Conservation (phyloP, 192 early-diverging fungal species). For the Mortierella antarctica region DNA sequence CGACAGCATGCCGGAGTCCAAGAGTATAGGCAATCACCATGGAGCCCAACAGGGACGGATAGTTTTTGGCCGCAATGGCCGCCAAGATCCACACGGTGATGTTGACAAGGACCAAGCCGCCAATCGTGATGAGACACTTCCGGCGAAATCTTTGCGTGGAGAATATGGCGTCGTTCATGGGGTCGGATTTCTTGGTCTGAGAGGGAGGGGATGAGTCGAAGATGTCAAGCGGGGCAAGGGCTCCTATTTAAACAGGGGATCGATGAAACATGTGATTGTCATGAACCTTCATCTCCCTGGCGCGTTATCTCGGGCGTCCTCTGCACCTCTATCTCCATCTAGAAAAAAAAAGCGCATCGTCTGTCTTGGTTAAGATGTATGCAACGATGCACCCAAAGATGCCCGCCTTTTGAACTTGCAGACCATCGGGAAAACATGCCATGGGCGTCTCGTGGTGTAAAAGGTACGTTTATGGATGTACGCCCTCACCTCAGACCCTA, state of each 20-base stretch:
- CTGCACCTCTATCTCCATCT: too few species aligned
- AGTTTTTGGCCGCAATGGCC: constrained; percentile 37
- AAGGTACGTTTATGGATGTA: too few species aligned
- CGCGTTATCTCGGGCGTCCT: too few species aligned
- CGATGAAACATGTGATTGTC: background rate
- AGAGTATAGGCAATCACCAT: constrained; percentile 61
- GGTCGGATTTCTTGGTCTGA: background rate
- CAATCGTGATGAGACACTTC: constrained; percentile 50
- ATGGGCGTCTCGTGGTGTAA: too few species aligned
- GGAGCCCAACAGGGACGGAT: constrained; percentile 57
- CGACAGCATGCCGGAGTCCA: constrained; percentile 68
- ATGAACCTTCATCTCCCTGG: background rate
- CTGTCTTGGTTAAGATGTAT: too few species aligned
- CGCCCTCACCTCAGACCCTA: too few species aligned
- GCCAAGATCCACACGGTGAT: constrained; percentile 57
- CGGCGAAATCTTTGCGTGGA: constrained; percentile 4
- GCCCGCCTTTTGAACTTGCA: too few species aligned
- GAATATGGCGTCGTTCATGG: constrained; percentile 7
- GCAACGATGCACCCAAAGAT: too few species aligned
- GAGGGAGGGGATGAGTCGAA: background rate
- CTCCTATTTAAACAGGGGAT: too few species aligned
- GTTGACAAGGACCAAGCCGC: constrained; percentile 49
- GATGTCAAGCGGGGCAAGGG: background rate
- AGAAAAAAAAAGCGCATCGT: too few species aligned
- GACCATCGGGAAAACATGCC: too few species aligned